phyloP scores from a whole-genome alignment of 2,329 filamentous ascomycete species.

The Colletotrichum zoysiae region DNA sequence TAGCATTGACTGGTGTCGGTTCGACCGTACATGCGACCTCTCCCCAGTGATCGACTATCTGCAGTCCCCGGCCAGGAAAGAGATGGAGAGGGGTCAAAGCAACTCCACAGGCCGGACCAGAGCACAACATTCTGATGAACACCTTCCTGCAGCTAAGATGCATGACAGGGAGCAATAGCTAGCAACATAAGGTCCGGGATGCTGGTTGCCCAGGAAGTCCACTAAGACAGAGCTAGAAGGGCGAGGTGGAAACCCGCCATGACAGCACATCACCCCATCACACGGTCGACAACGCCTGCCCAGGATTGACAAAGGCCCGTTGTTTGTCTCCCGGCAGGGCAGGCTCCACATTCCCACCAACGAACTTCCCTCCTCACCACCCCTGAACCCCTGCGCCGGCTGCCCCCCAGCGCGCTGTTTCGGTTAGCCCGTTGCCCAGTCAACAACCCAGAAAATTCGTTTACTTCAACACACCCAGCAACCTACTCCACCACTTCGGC shows the following conservation, averaged over 20 bases:
- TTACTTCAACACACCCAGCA: slow-evolving; percentile 42
- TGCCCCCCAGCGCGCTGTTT: slow-evolving; percentile 29
- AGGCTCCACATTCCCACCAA: slow-evolving; percentile 24
- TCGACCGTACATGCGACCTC: slow-evolving; percentile 21
- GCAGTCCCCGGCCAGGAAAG: slow-evolving; percentile 4
- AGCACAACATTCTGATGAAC: slow-evolving; percentile 27
- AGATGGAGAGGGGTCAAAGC: slow-evolving; percentile 24
- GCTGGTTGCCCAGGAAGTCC: slow-evolving; percentile 34
- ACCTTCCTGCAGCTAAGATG: slow-evolving; percentile 1
- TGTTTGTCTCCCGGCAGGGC: slow-evolving; percentile 9
- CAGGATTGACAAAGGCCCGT: slow-evolving; percentile 22
- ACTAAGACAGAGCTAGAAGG: slow-evolving; percentile 17
- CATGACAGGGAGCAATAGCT: slow-evolving; percentile 1
- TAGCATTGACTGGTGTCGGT: slow-evolving; percentile 30
- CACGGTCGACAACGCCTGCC: slow-evolving; percentile 24
- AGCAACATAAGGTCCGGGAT: slow-evolving; percentile 48
- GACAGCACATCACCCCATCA: slow-evolving; percentile 36
- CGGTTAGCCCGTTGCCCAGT: slow-evolving; percentile 38
- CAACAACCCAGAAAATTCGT: slow-evolving; percentile 41
- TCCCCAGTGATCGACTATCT: slow-evolving; percentile 20
- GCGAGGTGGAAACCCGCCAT: slow-evolving; percentile 10
- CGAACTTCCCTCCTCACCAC: slow-evolving; percentile 29
- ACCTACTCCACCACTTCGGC: slow-evolving; percentile 33
- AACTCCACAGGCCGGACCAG: slow-evolving; percentile 32
- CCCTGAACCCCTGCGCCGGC: slow-evolving; percentile 37